Base-by-base conservation (phyloP, 257 asterid species). In the Solanum raphanifolium region DNA sequence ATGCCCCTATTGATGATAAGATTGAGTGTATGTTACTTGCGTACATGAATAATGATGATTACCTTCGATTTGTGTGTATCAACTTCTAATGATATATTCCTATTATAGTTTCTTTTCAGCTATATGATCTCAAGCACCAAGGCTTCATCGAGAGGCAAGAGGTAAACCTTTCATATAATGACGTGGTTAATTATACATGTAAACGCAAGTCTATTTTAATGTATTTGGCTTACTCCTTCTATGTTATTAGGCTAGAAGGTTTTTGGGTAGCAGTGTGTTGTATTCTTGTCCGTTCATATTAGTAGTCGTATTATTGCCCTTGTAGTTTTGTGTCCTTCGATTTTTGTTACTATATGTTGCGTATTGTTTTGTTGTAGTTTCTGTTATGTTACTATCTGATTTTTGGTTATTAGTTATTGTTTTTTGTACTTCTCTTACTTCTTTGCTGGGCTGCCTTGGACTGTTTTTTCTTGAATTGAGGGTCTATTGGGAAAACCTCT, bases 91-190 rank as follows among this genome's bases (percentile, higher is more conserved):
- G 58, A 11, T 75, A 38, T 41, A 11, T 38, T 75, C 18, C 58
- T 38, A 7, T 23, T 91, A 93, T 95, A 96, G 99, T 97, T 94
- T 95, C 98, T 43, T 97, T 97, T 88, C 99, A 97, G 88, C 91
- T 97, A 88, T 97, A 97, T 91, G 99, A 97, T 96, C 99, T 95
- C 94, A 97, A 97, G 93, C 99, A 95, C 88, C 99, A 95, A 91
- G 98, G 99, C 81, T 97, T 95, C 90, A 97, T 97, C 62, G 99
- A 97, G 90, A 93, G 99, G 91, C 99, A 97, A 93, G 99, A 97
- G 99, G 99, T 97, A 89, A 85, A 41, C 58, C 32, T 38, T 75
- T 20, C 82, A 36, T 35, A 35, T 20, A 35, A 6, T 74, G 55
- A 74, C 38, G 55, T 38, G 9, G 32, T 23, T 36, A 75, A 75